Percentiles rank a stretch among this genome's conserved stretches.
phyloP scores from a whole-genome alignment of 352 stramenopile genomes.

The Phytopythium chamaehyphon region DNA sequence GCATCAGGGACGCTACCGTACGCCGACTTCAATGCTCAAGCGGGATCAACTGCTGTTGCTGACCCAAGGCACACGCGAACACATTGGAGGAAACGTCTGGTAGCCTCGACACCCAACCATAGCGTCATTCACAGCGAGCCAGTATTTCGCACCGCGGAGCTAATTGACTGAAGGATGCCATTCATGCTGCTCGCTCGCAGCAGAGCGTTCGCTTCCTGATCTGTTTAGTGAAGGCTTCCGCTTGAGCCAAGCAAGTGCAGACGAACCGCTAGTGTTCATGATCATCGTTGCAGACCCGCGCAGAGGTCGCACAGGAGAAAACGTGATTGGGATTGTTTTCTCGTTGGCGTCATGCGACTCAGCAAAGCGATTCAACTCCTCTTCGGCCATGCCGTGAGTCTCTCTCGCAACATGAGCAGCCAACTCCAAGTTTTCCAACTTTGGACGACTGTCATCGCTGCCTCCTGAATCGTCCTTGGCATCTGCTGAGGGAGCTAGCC shows the following conservation, averaged over 20 bases:
- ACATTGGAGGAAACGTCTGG: too few species aligned
- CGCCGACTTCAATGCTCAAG: too few species aligned
- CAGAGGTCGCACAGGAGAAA: constrained; percentile 26
- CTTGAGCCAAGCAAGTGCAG: constrained; percentile 1
- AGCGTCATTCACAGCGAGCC: too few species aligned
- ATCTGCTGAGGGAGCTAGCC: constrained; percentile 17
- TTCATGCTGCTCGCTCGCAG: neutral
- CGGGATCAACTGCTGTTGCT: too few species aligned
- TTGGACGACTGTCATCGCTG: constrained; percentile 10
- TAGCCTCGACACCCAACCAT: too few species aligned
- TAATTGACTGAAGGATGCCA: neutral
- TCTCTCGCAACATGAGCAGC: constrained; percentile 51
- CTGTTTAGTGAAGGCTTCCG: neutral
- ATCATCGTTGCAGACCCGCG: neutral
- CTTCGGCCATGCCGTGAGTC: constrained; percentile 34
- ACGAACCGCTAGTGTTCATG: neutral
- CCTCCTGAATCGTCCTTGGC: neutral
- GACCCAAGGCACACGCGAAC: too few species aligned
- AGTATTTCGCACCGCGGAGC: too few species aligned
- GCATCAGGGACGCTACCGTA: too few species aligned
- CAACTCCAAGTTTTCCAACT: constrained; percentile 27
- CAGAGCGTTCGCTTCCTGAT: neutral
- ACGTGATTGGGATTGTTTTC: constrained; percentile 55
- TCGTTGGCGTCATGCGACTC: constrained; percentile 56
- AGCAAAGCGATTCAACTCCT: constrained; percentile 54